Evolutionary conservation across 2,329 filamentous ascomycete species (phyloP).

Genomic region (Fusarium fujikuroi): DNA sequence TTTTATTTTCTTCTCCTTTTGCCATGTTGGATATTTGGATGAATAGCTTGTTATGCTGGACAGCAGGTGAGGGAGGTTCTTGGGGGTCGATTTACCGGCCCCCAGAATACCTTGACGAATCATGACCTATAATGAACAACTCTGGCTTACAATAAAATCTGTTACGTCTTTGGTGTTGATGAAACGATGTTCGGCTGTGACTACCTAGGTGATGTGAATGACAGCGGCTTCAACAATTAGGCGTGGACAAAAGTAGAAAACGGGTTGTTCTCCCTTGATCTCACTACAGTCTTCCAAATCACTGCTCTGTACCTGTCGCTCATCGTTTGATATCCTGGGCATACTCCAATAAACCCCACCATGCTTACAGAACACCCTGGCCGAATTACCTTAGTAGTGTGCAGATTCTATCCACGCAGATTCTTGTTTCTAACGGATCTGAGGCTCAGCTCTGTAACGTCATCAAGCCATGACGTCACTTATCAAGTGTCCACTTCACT

Average conservation of each 20-base stretch:
- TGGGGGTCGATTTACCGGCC: constrained; percentile 10
- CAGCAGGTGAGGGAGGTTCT: constrained; percentile 1
- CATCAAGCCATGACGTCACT: constrained; percentile 29
- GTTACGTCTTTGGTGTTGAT: background rate
- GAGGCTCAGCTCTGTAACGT: constrained; percentile 2
- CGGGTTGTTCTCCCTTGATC: background rate
- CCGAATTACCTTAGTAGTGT: background rate
- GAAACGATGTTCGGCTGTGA: too few relatives aligned
- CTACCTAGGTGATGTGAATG: background rate
- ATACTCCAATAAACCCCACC: background rate
- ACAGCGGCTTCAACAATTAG: background rate
- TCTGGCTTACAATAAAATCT: background rate
- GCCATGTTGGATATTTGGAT: constrained; percentile 1
- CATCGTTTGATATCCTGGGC: background rate
- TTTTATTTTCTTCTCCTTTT: constrained; percentile 3
- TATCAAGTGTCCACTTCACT: background rate
- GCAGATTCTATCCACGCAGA: background rate
- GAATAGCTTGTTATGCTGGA: constrained; percentile 10
- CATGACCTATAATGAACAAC: constrained; percentile 38
- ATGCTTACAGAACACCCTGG: background rate
- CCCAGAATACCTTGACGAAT: constrained; percentile 40
- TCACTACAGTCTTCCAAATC: background rate
- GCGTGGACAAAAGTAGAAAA: background rate
- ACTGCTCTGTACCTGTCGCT: constrained; percentile 11
- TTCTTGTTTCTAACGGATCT: constrained; percentile 8